A percentile compares a stretch with the other conserved stretches of the same genome.
These are phyloP conservation scores for Nannochloris sp. DNA, from an alignment of 139 green algal species.

Conservation along the genomic window DNA sequence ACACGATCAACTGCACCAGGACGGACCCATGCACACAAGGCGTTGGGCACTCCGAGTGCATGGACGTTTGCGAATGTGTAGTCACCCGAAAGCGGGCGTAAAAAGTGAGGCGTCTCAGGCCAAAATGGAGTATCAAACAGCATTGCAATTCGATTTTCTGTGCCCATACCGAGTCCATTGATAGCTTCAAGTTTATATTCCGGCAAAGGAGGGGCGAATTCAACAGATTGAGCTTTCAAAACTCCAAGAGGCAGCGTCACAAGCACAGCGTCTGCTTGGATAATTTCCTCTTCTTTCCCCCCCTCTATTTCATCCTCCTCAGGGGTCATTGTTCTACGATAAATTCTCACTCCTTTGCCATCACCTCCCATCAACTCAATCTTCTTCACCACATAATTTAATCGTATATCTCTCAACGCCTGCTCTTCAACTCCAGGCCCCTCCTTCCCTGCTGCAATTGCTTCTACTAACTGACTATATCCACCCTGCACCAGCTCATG, in stretches of 20 bases:
- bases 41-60: constrained; percentile 16
- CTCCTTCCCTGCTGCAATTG: constrained; percentile 6
- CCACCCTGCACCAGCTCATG: constrained; percentile 29
- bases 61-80: constrained; percentile 32
- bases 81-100: constrained; percentile 8
- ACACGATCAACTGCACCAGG: constrained; percentile 5
- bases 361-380: constrained; percentile 9
- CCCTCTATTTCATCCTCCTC: no score
- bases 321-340: neutral
- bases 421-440: constrained; percentile 2
- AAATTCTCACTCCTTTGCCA: constrained; percentile 7
- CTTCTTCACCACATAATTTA: neutral
- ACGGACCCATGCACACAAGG: constrained; percentile 26
- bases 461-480: constrained; percentile 6
- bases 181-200: constrained; percentile 25
- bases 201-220: constrained; percentile 22
- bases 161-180: constrained; percentile 21
- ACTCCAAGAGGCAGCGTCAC: constrained; percentile 30
- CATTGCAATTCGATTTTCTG: constrained; percentile 19
- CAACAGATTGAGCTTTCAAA: constrained; percentile 10
- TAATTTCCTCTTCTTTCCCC: no score
- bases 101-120: constrained; percentile 17
- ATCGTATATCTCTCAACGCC: constrained; percentile 1
- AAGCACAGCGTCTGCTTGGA: constrained; percentile 3
- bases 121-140: constrained; percentile 25